Conservation (phyloP, 2,329 filamentous ascomycete species). For the Talaromyces sp. region DNA sequence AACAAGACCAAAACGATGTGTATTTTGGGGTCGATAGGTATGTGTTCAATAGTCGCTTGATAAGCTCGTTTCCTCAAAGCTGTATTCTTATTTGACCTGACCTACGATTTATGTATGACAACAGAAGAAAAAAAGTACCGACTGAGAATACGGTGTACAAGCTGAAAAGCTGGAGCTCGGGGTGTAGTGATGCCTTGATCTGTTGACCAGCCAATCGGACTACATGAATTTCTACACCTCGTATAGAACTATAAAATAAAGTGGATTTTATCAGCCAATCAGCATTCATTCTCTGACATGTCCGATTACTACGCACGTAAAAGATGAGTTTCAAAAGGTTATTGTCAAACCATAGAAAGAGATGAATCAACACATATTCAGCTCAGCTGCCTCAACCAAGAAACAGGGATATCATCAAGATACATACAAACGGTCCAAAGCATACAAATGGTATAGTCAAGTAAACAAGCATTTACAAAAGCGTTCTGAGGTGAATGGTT, state of each 20-base stretch:
- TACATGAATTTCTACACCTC: neutral
- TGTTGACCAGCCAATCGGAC: neutral
- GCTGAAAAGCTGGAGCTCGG: neutral
- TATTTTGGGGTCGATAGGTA: too few species aligned
- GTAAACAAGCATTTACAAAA: neutral
- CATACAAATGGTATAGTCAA: slow-evolving; percentile 2
- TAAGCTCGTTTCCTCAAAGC: too few species aligned
- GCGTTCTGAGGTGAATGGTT: neutral
- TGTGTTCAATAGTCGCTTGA: too few species aligned
- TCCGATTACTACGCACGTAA: neutral
- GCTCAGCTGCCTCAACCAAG: neutral
- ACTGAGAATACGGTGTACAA: neutral
- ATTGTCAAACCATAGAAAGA: neutral
- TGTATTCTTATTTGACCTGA: too few species aligned
- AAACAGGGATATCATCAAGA: slow-evolving; percentile 15
- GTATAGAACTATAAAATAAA: neutral
- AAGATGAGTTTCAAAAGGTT: neutral
- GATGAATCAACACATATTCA: neutral
- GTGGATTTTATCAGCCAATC: neutral
- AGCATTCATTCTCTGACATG: neutral
- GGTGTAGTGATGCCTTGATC: neutral
- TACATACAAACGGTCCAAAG: slow-evolving; percentile 1
- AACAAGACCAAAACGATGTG: too few species aligned
- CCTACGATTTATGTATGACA: too few species aligned
- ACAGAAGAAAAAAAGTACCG: neutral